phyloP scores from a whole-genome alignment of 2,329 filamentous ascomycete genomes.

The Escovopsis sp. region DNA sequence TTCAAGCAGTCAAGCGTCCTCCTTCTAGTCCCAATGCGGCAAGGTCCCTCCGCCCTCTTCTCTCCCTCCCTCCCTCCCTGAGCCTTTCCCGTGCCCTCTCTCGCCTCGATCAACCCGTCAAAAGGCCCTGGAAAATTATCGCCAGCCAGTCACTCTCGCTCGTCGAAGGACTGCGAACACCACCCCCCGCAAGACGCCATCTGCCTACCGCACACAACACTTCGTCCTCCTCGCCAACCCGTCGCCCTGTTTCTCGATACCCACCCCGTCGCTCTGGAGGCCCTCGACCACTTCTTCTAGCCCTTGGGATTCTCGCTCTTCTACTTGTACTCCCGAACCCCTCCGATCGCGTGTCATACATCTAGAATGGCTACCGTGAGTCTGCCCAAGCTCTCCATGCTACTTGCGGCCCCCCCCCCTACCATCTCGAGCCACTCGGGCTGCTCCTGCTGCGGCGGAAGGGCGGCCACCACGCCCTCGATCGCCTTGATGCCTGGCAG shows the following conservation, averaged over 20 bases:
- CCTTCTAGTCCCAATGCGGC: no score
- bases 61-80: no score
- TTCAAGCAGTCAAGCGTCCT: no score
- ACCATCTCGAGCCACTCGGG: background rate
- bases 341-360: constrained; percentile 12
- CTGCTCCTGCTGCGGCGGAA: background rate
- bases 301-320: background rate
- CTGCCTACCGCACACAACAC: no score
- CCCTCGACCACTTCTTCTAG: constrained; percentile 4
- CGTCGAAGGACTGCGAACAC: constrained; percentile 4
- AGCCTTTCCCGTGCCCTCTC: no score
- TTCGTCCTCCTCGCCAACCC: constrained; percentile 1
- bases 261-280: background rate
- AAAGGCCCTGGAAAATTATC: constrained; percentile 1
- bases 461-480: no score
- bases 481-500: no score
- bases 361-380: constrained; percentile 29
- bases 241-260: constrained; percentile 3
- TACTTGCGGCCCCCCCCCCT: background rate
- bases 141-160: constrained; percentile 2
- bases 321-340: background rate
- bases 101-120: background rate
- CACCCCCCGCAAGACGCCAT: constrained; percentile 1
- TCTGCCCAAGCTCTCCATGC: constrained; percentile 8
- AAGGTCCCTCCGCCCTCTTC: no score